Evolutionary conservation across 768 basidiomycete species (phyloP).

Genomic region (Cystobasidium tubakii): DNA sequence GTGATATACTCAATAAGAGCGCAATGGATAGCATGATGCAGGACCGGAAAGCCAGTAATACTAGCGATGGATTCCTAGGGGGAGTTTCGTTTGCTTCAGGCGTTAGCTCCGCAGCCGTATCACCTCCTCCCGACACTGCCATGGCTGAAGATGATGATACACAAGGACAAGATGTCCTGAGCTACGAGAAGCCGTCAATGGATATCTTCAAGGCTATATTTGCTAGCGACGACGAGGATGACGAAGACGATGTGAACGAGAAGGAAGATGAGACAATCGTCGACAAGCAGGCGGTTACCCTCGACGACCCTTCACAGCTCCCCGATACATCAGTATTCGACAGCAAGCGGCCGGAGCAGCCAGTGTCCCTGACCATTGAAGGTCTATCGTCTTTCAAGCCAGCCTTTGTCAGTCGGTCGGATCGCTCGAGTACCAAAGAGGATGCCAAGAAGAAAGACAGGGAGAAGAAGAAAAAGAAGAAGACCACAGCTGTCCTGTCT

Average conservation of each 20-base stretch:
- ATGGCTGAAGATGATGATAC: constrained; percentile 76
- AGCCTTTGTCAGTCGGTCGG: constrained; percentile 63
- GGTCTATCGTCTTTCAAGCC: constrained; percentile 70
- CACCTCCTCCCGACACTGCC: constrained; percentile 35
- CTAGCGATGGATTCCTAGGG: constrained; percentile 23
- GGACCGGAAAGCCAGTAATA: constrained; percentile 42
- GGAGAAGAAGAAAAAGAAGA: constrained; percentile 54
- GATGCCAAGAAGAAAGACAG: constrained; percentile 50
- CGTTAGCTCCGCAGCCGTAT: neutral
- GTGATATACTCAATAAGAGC: constrained; percentile 32
- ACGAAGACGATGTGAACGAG: constrained; percentile 68
- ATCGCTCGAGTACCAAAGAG: constrained; percentile 51
- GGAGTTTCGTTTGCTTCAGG: neutral
- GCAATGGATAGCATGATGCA: constrained; percentile 38
- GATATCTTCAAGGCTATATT: constrained; percentile 98
- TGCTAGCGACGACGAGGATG: constrained; percentile 85
- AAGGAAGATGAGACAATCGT: constrained; percentile 49
- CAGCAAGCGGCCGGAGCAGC: constrained; percentile 26
- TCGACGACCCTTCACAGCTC: neutral
- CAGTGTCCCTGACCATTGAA: constrained; percentile 29
- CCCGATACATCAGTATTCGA: neutral
- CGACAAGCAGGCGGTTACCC: constrained; percentile 7
- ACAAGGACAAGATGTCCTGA: constrained; percentile 79
- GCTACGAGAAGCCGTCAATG: constrained; percentile 78
- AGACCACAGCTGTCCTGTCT: constrained; percentile 60